Percentiles rank a stretch among this genome's conserved stretches.
Evolutionary conservation across 176 grass and related monocot genomes (phyloP).

Genomic region (Miscanthus lutarioriparius): DNA sequence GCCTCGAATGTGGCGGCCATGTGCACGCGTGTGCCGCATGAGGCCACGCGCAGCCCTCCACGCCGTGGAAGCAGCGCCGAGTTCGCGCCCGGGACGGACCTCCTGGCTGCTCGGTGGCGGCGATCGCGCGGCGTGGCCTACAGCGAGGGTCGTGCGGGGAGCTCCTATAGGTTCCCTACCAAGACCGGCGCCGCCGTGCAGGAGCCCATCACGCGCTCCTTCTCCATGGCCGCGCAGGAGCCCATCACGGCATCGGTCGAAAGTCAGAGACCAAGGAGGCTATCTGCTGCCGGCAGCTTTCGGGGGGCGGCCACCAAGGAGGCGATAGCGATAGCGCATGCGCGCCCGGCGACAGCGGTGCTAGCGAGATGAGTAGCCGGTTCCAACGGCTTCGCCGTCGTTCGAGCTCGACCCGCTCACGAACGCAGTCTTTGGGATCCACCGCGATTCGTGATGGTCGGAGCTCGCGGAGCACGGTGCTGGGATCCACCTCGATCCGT

Average conservation of each 20-base stretch:
- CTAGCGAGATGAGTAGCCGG: constrained; percentile 59
- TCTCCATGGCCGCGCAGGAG: constrained; percentile 6
- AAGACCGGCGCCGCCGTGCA: constrained; percentile 16
- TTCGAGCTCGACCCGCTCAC: constrained; percentile 81
- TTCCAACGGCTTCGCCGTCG: constrained; percentile 69
- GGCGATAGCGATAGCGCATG: not conserved
- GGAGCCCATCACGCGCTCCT: no score
- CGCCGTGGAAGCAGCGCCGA: constrained; percentile 23
- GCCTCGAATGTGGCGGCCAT: no score
- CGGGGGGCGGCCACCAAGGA: not conserved
- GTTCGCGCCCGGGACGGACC: constrained; percentile 59
- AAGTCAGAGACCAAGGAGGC: constrained; percentile 34
- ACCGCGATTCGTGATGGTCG: no score
- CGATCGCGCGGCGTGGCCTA: not conserved
- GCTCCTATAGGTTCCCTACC: constrained; percentile 44
- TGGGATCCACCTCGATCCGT: constrained; percentile 61
- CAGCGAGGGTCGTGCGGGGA: constrained; percentile 8
- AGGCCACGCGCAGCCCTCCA: no score
- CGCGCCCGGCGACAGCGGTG: not conserved
- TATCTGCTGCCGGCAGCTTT: not conserved
- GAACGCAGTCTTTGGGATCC: constrained; percentile 59
- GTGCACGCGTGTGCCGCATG: no score
- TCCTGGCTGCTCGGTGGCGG: not conserved
- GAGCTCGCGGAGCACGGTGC: no score
- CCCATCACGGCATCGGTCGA: constrained; percentile 36